Percentiles rank a stretch among this genome's conserved stretches.
Conservation (phyloP, 2,329 filamentous ascomycete species). For the Orbilia blumenaviensis region DNA sequence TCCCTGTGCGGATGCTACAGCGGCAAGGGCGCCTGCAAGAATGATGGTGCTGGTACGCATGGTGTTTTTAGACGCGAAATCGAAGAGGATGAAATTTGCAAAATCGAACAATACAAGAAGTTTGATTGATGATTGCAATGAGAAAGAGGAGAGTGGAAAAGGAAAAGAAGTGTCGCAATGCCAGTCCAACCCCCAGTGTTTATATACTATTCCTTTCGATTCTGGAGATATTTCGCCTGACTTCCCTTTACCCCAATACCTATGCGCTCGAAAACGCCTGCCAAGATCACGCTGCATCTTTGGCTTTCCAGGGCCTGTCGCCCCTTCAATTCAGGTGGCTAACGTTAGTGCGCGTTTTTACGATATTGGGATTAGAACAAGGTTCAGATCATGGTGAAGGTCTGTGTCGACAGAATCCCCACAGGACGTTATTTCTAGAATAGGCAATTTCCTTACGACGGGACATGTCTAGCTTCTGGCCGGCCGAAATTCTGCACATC, state of each 20-base stretch:
- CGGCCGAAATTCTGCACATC: neutral
- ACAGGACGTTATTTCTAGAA: slow-evolving; percentile 17
- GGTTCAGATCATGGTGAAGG: neutral
- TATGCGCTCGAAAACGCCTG: neutral
- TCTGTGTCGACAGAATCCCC: neutral
- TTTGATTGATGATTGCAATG: neutral
- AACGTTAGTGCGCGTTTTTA: slow-evolving; percentile 28
- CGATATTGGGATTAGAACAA: slow-evolving; percentile 24
- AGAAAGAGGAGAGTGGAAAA: neutral
- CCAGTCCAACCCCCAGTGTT: slow-evolving; percentile 10
- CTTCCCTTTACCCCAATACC: neutral
- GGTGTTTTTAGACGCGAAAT: neutral
- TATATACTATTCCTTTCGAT: slow-evolving; percentile 22
- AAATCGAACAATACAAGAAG: neutral
- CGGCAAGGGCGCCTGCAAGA: slow-evolving; percentile 22
- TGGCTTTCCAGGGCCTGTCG: slow-evolving; percentile 11
- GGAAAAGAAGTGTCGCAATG: neutral
- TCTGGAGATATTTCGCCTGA: neutral
- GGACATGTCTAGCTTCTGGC: neutral
- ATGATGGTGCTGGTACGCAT: slow-evolving; percentile 16
- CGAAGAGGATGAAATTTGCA: neutral
- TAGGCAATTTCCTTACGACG: slow-evolving; percentile 7
- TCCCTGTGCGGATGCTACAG: slow-evolving; percentile 25
- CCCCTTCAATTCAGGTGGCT: slow-evolving; percentile 28
- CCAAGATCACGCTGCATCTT: slow-evolving; percentile 39